Evolutionary conservation across 108 stramenopile genomes (phyloP).

Genomic region (Asterionellopsis glacialis): DNA sequence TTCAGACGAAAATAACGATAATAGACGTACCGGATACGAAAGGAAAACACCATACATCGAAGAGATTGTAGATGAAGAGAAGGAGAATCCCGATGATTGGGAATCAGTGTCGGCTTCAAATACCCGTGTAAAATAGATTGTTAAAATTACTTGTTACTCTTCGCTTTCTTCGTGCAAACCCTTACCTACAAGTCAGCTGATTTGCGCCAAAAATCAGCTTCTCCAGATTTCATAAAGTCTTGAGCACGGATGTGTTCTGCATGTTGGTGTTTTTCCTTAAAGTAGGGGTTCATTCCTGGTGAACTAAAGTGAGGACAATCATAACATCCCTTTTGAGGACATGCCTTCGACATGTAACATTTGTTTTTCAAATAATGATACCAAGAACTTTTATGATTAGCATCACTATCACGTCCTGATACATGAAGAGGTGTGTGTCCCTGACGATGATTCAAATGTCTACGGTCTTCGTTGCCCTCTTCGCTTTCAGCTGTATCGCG

Average conservation of each 20-base stretch:
- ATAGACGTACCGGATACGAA: neutral
- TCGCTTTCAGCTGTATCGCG: constrained; percentile 38
- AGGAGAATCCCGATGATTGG: constrained; percentile 19
- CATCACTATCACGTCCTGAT: constrained; percentile 66
- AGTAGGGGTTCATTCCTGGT: constrained; percentile 73
- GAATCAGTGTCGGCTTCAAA: constrained; percentile 5
- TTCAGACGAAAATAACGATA: neutral
- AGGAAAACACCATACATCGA: constrained; percentile 9
- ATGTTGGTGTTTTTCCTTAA: constrained; percentile 31
- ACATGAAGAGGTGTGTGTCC: constrained; percentile 55
- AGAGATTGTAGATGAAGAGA: constrained; percentile 19
- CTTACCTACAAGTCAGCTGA: constrained; percentile 52
- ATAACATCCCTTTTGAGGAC: constrained; percentile 75
- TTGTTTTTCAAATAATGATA: constrained; percentile 70
- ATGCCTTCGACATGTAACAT: constrained; percentile 38
- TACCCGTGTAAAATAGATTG: neutral
- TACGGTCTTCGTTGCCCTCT: constrained; percentile 51
- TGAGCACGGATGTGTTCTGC: constrained; percentile 54
- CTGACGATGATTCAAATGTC: constrained; percentile 38
- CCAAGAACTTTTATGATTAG: constrained; percentile 60
- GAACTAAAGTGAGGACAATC: constrained; percentile 61
- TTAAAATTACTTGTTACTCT: neutral
- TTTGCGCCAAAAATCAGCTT: constrained; percentile 57
- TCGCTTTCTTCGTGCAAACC: neutral
- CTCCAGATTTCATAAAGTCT: constrained; percentile 60